Percentiles rank a stretch among this genome's conserved stretches.
phyloP scores from a whole-genome alignment of 306 rosid genomes.

The Quercus parvula region DNA sequence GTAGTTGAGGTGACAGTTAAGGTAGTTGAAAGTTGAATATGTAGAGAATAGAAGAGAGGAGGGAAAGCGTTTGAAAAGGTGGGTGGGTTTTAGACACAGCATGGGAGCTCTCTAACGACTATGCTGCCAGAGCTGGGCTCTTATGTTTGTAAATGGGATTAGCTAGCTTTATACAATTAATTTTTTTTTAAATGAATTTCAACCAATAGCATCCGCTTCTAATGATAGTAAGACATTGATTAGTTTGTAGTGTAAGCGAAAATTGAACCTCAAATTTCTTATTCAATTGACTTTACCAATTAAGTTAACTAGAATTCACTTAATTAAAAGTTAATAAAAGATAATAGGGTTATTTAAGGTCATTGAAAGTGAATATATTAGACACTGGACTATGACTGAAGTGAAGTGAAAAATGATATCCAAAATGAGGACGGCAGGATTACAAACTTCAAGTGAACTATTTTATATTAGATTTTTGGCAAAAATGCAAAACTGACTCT shows the following conservation, averaged over 20 bases:
- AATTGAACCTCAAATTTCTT: rapidly evolving
- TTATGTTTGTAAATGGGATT: not conserved
- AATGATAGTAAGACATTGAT: rapidly evolving
- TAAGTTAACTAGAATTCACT: rapidly evolving
- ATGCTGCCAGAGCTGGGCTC: not conserved
- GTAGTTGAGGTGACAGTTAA: conserved; percentile 24
- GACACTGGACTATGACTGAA: too few relatives aligned
- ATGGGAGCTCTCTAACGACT: not conserved
- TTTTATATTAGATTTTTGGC: too few relatives aligned
- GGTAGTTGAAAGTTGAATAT: conserved; percentile 16
- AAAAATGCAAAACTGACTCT: too few relatives aligned
- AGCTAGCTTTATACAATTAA: not conserved
- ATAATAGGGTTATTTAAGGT: too few relatives aligned
- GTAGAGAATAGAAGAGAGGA: conserved; percentile 10
- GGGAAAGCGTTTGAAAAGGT: conserved; percentile 17
- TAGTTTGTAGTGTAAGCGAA: rapidly evolving
- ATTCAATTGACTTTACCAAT: rapidly evolving
- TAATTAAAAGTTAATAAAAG: too few relatives aligned
- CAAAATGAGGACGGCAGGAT: too few relatives aligned
- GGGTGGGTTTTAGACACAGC: conserved; percentile 4
- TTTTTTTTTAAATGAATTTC: too few relatives aligned
- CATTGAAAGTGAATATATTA: too few relatives aligned
- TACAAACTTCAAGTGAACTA: too few relatives aligned
- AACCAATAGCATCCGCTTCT: rapidly evolving
- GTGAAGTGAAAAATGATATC: too few relatives aligned